Evolutionary conservation across 2,329 filamentous ascomycete genomes (phyloP).

Genomic region (Xylariaceae sp.): DNA sequence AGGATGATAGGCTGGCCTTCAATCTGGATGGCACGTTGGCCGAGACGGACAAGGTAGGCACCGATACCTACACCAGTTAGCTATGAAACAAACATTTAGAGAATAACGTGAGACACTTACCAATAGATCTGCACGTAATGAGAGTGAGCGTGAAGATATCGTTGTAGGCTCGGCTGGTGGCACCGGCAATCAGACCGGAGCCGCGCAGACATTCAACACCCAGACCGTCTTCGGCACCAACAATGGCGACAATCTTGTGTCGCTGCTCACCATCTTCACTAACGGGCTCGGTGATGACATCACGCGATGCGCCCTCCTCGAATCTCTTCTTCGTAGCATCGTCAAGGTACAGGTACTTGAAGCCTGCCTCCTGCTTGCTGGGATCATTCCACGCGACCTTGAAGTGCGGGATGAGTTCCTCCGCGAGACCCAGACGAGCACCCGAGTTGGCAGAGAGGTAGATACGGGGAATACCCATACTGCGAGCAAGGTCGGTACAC

Average conservation of each 20-base stretch:
- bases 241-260: constrained; percentile 88
- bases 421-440: constrained; percentile 92
- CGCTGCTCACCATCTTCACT: constrained; percentile 82
- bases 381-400: constrained; percentile 93
- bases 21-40: constrained; percentile 97
- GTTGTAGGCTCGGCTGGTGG: constrained; percentile 93
- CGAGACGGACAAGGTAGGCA: constrained; percentile 96
- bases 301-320: constrained; percentile 66
- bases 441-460: constrained; percentile 99
- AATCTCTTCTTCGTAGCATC: constrained; percentile 82
- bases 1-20: constrained; percentile 98
- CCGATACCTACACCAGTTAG: constrained; percentile 65
- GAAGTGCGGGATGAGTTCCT: constrained; percentile 95
- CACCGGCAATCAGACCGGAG: constrained; percentile 96
- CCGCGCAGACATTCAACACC: constrained; percentile 97
- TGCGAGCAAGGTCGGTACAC: constrained; percentile 92
- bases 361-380: constrained; percentile 75
- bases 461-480: constrained; percentile 90
- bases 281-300: constrained; percentile 83
- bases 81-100: constrained; percentile 3
- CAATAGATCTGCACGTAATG: constrained; percentile 95
- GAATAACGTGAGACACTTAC: constrained; percentile 43
- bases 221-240: constrained; percentile 90
- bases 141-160: constrained; percentile 98
- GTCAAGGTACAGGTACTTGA: constrained; percentile 95